Evolutionary conservation across 106 monocot species (phyloP).

Genomic region (Chionographis japonica): DNA sequence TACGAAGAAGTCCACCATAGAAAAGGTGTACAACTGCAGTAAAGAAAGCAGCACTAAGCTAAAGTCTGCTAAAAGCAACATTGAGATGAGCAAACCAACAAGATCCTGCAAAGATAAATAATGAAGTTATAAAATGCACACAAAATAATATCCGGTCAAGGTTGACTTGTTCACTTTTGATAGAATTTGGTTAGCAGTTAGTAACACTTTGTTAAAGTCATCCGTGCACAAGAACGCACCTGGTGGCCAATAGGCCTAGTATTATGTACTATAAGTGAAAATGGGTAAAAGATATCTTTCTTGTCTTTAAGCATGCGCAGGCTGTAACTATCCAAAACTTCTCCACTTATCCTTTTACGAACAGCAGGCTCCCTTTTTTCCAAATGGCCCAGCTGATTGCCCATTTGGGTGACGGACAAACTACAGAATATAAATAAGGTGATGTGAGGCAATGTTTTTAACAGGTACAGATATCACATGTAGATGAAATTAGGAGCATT

Average conservation of each 20-base stretch:
- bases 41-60: constrained; percentile 96
- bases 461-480: background rate
- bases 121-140: constrained; percentile 4
- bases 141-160: background rate
- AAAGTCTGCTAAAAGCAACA: constrained; percentile 87
- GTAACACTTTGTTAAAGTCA: no score
- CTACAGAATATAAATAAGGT: constrained; percentile 22
- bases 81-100: constrained; percentile 88
- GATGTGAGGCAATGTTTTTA: background rate
- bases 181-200: no score
- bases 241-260: constrained; percentile 91
- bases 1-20: constrained; percentile 76
- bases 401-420: constrained; percentile 14
- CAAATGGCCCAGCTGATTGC: constrained; percentile 22
- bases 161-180: no score
- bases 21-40: constrained; percentile 90
- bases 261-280: constrained; percentile 78
- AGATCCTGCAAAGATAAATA: constrained; percentile 62
- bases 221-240: constrained; percentile 24
- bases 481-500: background rate
- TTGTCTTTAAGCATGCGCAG: constrained; percentile 58
- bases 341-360: constrained; percentile 62
- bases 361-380: constrained; percentile 39
- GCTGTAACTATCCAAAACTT: constrained; percentile 45
- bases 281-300: constrained; percentile 74